A percentile compares a stretch with the other conserved stretches of the same genome.
Conservation (phyloP, 345 rosid species). For the Citrus reticulata region DNA sequence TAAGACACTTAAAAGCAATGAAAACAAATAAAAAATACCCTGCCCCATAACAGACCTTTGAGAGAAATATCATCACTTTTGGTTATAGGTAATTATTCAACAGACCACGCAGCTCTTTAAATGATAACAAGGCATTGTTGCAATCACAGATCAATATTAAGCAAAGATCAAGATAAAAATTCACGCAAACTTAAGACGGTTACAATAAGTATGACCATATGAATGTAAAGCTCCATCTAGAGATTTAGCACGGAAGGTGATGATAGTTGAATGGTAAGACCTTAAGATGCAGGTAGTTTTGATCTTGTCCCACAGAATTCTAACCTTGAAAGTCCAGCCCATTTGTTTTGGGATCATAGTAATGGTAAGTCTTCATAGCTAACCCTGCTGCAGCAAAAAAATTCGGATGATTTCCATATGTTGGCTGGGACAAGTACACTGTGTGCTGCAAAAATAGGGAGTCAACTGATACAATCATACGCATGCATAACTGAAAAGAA, state of each 20-base stretch:
- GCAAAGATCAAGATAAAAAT: not conserved
- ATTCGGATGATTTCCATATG: conserved; percentile 44
- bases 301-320: not conserved
- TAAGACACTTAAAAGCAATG: not conserved
- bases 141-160: not conserved
- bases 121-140: not conserved
- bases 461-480: conserved; percentile 3
- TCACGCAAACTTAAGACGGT: not conserved
- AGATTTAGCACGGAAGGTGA: not conserved
- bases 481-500: not conserved
- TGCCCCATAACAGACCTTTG: not conserved
- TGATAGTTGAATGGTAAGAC: not conserved
- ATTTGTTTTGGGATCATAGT: conserved; percentile 39
- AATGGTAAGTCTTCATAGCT: conserved; percentile 35
- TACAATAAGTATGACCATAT: not conserved
- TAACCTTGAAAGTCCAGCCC: conserved; percentile 49
- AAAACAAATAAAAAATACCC: not conserved
- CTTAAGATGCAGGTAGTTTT: not conserved
- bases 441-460: conserved; percentile 25
- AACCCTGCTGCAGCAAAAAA: conserved; percentile 34
- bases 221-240: not conserved
- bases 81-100: not conserved
- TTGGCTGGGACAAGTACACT: conserved; percentile 37
- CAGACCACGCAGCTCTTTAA: not conserved
- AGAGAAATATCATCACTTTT: not conserved